A percentile compares a stretch with the other conserved stretches of the same genome.
These are phyloP conservation scores for Huntiella savannae DNA, from an alignment of 2,329 filamentous ascomycete species.

Conservation along the genomic window DNA sequence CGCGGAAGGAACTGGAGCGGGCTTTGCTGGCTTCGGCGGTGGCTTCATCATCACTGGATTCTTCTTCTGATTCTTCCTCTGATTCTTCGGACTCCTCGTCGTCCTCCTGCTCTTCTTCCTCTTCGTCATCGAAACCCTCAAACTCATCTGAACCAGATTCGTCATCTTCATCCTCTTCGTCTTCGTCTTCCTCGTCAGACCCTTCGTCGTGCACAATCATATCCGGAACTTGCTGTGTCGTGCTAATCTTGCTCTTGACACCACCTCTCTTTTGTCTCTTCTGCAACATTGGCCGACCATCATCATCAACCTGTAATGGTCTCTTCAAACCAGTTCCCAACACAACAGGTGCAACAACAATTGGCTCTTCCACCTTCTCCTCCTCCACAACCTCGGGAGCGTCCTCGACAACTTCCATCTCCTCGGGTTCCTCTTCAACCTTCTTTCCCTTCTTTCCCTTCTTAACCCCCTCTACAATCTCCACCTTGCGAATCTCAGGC, in stretches of 20 bases:
- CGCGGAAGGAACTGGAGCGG: constrained; percentile 58
- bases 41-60: constrained; percentile 15
- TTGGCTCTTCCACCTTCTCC: background rate
- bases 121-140: constrained; percentile 14
- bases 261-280: constrained; percentile 59
- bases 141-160: constrained; percentile 13
- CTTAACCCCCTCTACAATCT: constrained; percentile 15
- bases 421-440: background rate
- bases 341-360: constrained; percentile 11
- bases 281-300: constrained; percentile 63
- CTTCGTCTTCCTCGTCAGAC: constrained; percentile 33
- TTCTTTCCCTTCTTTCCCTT: constrained; percentile 16
- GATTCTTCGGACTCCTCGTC: background rate
- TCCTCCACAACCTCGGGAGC: background rate
- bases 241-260: constrained; percentile 35
- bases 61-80: constrained; percentile 16
- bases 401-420: background rate
- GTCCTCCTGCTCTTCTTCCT: constrained; percentile 10
- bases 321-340: constrained; percentile 71
- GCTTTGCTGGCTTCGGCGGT: constrained; percentile 18
- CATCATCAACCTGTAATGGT: constrained; percentile 60
- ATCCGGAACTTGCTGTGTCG: constrained; percentile 20
- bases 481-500: constrained; percentile 6
- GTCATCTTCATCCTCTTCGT: constrained; percentile 18
- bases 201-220: constrained; percentile 29